These are phyloP conservation scores for Oidiodendron maius DNA, from an alignment of 495 filamentous ascomycete genomes.

Conservation along the genomic window DNA sequence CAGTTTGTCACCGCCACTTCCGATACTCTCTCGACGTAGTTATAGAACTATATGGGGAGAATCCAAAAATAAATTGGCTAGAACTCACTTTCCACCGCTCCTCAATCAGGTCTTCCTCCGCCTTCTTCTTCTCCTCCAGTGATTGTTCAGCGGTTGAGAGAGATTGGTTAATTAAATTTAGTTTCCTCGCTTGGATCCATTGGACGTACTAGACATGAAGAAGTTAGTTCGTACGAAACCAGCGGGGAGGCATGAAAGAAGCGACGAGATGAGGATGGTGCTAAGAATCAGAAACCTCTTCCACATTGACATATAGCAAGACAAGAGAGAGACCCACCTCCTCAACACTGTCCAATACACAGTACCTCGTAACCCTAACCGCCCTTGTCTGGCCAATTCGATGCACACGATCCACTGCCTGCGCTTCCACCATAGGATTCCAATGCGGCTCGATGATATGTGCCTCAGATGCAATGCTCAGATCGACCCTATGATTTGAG, in stretches of 20 bases:
- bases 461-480: slow-evolving; percentile 20
- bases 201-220: not conserved
- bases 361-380: slow-evolving; percentile 20
- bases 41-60: too few relatives aligned
- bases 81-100: too few relatives aligned
- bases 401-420: slow-evolving; percentile 24
- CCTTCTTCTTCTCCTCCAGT: not conserved
- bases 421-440: slow-evolving; percentile 27
- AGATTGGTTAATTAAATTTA: not conserved
- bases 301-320: too few relatives aligned
- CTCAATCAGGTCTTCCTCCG: too few relatives aligned
- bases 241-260: too few relatives aligned
- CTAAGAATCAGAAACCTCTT: too few relatives aligned
- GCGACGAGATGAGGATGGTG: too few relatives aligned
- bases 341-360: not conserved
- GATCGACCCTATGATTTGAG: slow-evolving; percentile 20
- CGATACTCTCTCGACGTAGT: too few relatives aligned
- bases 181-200: not conserved
- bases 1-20: too few relatives aligned
- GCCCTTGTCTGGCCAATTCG: slow-evolving; percentile 22
- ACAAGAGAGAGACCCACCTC: not conserved
- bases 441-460: slow-evolving; percentile 28
- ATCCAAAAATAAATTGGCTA: too few relatives aligned
- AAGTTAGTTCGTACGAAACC: too few relatives aligned
- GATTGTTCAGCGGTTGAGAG: not conserved